phyloP scores from a whole-genome alignment of 805 yeast species.

The Saturnispora galanensis region DNA sequence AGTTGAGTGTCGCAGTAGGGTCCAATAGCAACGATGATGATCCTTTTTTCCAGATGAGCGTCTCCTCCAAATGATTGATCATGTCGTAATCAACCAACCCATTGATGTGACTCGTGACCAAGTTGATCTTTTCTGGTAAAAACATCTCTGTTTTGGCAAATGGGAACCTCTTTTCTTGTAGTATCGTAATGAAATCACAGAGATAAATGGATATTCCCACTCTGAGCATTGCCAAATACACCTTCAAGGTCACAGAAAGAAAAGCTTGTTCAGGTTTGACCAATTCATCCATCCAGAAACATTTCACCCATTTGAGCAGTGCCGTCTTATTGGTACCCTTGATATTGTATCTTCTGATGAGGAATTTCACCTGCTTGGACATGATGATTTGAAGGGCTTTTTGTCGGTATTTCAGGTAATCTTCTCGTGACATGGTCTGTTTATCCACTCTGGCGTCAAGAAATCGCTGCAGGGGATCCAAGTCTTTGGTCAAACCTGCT shows the following conservation, averaged over 20 bases:
- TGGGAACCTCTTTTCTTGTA: slow-evolving; percentile 39
- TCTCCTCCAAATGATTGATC: not conserved
- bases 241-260: slow-evolving; percentile 28
- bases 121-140: slow-evolving; percentile 16
- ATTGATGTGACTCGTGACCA: not conserved
- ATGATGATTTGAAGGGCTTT: slow-evolving; percentile 26
- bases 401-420: slow-evolving; percentile 10
- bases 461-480: slow-evolving; percentile 3
- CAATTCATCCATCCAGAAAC: slow-evolving; percentile 17
- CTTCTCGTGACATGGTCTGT: slow-evolving; percentile 9
- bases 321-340: slow-evolving; percentile 1
- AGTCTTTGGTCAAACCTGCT: slow-evolving; percentile 29
- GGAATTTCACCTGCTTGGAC: slow-evolving; percentile 4
- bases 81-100: not conserved
- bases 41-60: not conserved
- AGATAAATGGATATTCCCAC: slow-evolving; percentile 41
- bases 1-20: slow-evolving; percentile 15
- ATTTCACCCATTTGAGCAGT: slow-evolving; percentile 25
- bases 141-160: slow-evolving; percentile 18
- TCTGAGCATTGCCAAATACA: slow-evolving; percentile 40
- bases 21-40: not conserved
- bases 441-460: slow-evolving; percentile 11
- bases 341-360: slow-evolving; percentile 1
- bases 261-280: not conserved
- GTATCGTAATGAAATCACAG: slow-evolving; percentile 36